phyloP scores from a whole-genome alignment of 1,284 basidiomycete genomes.

The Leucoagaricus sp. region DNA sequence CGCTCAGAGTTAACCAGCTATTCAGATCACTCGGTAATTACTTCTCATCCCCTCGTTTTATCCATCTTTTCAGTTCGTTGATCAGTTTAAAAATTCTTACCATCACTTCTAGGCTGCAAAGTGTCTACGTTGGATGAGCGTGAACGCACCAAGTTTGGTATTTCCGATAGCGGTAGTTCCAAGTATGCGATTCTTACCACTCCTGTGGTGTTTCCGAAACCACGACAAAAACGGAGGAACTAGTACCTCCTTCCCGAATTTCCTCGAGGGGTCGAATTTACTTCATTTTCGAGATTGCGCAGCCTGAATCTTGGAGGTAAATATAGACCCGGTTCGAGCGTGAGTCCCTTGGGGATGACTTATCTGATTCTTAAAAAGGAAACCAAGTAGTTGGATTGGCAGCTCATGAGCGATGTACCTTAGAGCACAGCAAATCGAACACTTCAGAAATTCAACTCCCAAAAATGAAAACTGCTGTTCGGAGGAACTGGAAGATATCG shows the following conservation, averaged over 20 bases:
- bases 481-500: too few species aligned
- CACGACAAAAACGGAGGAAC: constrained; percentile 41
- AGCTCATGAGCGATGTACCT: too few species aligned
- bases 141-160: constrained; percentile 68
- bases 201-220: constrained; percentile 81
- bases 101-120: constrained; percentile 59
- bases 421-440: too few species aligned
- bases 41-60: background rate
- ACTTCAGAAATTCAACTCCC: too few species aligned
- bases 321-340: too few species aligned
- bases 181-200: constrained; percentile 74
- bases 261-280: background rate
- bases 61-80: constrained; percentile 34
- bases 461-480: too few species aligned
- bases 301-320: too few species aligned
- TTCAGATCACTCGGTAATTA: constrained; percentile 56
- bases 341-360: too few species aligned
- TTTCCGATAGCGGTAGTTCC: constrained; percentile 57
- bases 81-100: constrained; percentile 13
- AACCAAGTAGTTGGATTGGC: too few species aligned
- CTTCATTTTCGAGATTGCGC: too few species aligned
- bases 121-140: constrained; percentile 57
- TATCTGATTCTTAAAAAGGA: too few species aligned
- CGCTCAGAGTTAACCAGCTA: constrained; percentile 48
- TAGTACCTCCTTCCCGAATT: too few species aligned